phyloP scores from a whole-genome alignment of 306 rosid species.

The Dicorynia guianensis region DNA sequence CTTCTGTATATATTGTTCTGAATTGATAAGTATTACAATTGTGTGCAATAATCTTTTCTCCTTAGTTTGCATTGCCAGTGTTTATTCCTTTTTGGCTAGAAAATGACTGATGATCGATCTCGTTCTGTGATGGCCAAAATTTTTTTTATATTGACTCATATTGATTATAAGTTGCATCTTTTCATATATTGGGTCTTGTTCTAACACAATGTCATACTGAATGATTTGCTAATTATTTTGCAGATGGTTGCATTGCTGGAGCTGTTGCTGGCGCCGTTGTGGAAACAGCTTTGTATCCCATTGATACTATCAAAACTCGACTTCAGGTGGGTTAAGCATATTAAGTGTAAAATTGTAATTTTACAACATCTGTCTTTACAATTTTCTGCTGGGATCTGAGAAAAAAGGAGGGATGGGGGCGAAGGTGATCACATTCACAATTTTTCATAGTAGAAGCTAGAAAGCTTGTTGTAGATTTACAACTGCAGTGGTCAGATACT shows the following conservation, averaged over 20 bases:
- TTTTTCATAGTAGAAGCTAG: constrained; percentile 9
- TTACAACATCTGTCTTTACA: not conserved
- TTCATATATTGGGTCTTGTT: constrained; percentile 1
- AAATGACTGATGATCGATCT: constrained; percentile 7
- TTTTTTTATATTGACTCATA: constrained; percentile 28
- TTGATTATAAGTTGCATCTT: constrained; percentile 12
- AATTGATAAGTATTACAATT: not conserved
- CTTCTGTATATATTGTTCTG: not conserved
- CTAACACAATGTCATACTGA: constrained; percentile 2
- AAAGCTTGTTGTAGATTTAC: constrained; percentile 2
- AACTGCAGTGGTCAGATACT: constrained; percentile 2
- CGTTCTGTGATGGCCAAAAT: not conserved
- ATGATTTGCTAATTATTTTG: constrained; percentile 45
- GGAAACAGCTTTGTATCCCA: constrained; percentile 90
- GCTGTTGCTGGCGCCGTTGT: constrained; percentile 91
- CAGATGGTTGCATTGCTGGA: constrained; percentile 95
- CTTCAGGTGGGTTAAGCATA: constrained; percentile 72
- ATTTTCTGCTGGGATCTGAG: constrained; percentile 12
- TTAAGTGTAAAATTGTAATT: not conserved
- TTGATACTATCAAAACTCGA: constrained; percentile 96
- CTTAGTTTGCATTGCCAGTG: constrained; percentile 40
- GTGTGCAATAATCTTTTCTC: not conserved
- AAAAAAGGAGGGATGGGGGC: constrained; percentile 5
- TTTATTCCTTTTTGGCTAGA: constrained; percentile 2
- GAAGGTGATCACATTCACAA: not conserved